Conservation (phyloP, 1,284 basidiomycete genomes). For the Pseudomicrostroma phylloplanum region DNA sequence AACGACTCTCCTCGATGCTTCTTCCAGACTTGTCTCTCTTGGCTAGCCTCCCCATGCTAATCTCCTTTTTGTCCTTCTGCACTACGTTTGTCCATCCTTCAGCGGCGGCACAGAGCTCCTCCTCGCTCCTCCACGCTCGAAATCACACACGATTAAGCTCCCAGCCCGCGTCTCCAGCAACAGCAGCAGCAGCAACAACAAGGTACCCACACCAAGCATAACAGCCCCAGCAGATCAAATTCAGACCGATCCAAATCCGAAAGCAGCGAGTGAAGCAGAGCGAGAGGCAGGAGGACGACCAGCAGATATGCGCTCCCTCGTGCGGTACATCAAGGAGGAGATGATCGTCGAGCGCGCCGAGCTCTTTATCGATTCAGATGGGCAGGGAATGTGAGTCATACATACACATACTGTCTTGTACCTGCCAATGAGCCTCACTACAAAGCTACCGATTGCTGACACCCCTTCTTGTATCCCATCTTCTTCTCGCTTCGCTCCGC, state of each 20-base stretch:
- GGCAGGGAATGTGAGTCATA: slow-evolving; percentile 62
- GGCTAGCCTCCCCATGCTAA: neutral
- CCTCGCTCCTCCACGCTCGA: slow-evolving; percentile 39
- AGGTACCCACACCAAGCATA: neutral
- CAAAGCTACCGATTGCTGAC: no score
- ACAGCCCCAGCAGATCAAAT: neutral
- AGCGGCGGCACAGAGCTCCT: slow-evolving; percentile 48
- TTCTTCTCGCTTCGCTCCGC: neutral
- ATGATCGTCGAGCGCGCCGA: slow-evolving; percentile 77
- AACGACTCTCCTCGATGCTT: no score
- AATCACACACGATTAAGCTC: slow-evolving; percentile 33
- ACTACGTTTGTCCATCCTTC: slow-evolving; percentile 2
- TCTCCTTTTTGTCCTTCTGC: neutral
- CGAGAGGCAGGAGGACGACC: slow-evolving; percentile 33
- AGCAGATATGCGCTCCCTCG: slow-evolving; percentile 67
- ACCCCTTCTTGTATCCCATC: neutral
- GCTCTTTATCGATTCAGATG: slow-evolving; percentile 75
- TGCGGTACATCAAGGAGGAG: slow-evolving; percentile 71
- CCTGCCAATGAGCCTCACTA: no score
- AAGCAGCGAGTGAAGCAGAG: no score
- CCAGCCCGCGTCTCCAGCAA: slow-evolving; percentile 12
- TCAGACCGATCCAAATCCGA: neutral
- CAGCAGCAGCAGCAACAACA: neutral
- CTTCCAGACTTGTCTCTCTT: no score
- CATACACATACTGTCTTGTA: no score